phyloP scores from a whole-genome alignment of 345 rosid genomes.

The Moricandia moricandioides region DNA sequence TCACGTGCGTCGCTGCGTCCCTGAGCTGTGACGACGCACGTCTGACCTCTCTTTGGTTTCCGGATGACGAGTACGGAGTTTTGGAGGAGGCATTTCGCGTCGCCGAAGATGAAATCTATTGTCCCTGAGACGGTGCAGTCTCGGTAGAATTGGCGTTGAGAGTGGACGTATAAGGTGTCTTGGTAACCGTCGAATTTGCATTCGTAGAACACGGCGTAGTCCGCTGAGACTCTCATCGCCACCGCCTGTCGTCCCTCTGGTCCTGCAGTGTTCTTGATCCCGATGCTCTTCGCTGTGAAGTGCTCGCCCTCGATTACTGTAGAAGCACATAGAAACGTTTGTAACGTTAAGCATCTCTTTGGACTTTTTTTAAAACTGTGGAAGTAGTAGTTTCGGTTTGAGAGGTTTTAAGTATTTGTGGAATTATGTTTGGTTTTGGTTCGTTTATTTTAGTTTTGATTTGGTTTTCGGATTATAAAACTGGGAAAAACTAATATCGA shows the following conservation, averaged over 20 bases:
- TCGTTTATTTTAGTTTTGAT: too few species aligned
- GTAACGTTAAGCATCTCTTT: not conserved
- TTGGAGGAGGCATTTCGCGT: slow-evolving; percentile 55
- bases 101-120: slow-evolving; percentile 68
- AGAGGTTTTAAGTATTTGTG: too few species aligned
- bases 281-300: slow-evolving; percentile 70
- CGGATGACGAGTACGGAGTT: slow-evolving; percentile 58
- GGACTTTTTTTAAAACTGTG: too few species aligned
- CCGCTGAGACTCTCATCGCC: slow-evolving; percentile 58
- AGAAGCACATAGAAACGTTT: not conserved
- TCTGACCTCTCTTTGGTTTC: slow-evolving; percentile 48
- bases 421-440: too few species aligned
- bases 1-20: slow-evolving; percentile 49
- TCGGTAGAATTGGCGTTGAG: slow-evolving; percentile 70
- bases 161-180: slow-evolving; percentile 67
- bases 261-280: slow-evolving; percentile 68
- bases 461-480: too few species aligned
- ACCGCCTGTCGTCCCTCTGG: slow-evolving; percentile 65
- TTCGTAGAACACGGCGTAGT: slow-evolving; percentile 50
- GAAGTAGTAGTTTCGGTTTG: too few species aligned
- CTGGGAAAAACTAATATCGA: too few species aligned
- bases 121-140: slow-evolving; percentile 70
- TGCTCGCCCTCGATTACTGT: slow-evolving; percentile 47
- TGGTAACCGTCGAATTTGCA: slow-evolving; percentile 65
- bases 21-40: slow-evolving; percentile 63